phyloP scores from a whole-genome alignment of 2,329 filamentous ascomycete genomes.

The Aaosphaeria pasadenensis region DNA sequence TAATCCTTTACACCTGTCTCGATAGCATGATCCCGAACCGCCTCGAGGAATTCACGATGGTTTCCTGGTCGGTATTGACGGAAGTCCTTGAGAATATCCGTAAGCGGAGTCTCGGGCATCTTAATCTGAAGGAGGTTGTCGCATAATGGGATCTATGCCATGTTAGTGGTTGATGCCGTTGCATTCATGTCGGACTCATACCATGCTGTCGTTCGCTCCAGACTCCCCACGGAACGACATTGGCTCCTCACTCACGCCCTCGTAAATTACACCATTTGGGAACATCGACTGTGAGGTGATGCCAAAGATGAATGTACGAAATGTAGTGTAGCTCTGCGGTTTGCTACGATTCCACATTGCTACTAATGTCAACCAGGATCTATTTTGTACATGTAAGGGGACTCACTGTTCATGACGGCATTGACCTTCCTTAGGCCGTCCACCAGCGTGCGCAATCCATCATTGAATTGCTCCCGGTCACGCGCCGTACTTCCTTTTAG shows the following conservation, averaged over 20 bases:
- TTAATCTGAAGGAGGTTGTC: conserved; percentile 82
- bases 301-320: conserved; percentile 96
- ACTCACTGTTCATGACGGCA: conserved; percentile 69
- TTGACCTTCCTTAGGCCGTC: conserved; percentile 68
- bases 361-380: conserved; percentile 22
- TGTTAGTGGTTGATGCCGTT: background rate
- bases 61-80: conserved; percentile 84
- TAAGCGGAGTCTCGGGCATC: conserved; percentile 88
- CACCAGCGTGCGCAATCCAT: conserved; percentile 50
- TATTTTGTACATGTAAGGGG: background rate
- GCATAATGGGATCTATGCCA: conserved; percentile 67
- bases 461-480: conserved; percentile 60
- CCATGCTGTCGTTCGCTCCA: conserved; percentile 91
- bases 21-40: conserved; percentile 57
- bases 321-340: conserved; percentile 79
- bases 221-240: conserved; percentile 86
- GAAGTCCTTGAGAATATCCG: conserved; percentile 84
- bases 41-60: conserved; percentile 79
- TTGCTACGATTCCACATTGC: conserved; percentile 89
- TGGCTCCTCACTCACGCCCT: conserved; percentile 73
- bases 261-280: conserved; percentile 84
- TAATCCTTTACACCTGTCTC: conserved; percentile 57
- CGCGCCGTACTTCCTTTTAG: conserved; percentile 50
- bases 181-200: conserved; percentile 21
- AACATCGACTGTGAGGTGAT: conserved; percentile 95